Percentiles rank a stretch among this genome's conserved stretches.
These are phyloP conservation scores for Emmonsiellopsis sp. DNA, from an alignment of 2,329 filamentous ascomycete species.

Conservation along the genomic window DNA sequence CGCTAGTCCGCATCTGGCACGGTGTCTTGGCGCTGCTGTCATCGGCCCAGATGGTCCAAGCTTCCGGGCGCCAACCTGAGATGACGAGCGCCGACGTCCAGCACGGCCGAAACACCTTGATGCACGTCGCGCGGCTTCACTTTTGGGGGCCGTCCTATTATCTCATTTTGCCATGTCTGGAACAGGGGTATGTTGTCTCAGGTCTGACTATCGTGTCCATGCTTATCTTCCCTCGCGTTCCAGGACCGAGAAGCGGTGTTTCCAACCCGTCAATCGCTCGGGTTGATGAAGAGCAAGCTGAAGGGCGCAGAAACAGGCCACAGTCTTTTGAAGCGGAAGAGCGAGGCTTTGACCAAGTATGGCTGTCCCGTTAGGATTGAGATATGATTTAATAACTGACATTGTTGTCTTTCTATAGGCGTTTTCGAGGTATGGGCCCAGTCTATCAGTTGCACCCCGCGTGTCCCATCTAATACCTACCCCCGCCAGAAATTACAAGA, in stretches of 20 bases:
- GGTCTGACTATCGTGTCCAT: not conserved
- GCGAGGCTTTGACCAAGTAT: conserved; percentile 94
- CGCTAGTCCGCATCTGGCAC: not conserved
- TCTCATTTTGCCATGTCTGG: conserved; percentile 28
- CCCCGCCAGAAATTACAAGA: conserved; percentile 69
- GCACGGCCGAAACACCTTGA: not conserved
- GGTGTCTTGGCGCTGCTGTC: not conserved
- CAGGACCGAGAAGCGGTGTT: conserved; percentile 95
- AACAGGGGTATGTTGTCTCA: conserved; percentile 24
- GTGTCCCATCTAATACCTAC: conserved; percentile 6
- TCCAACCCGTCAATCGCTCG: conserved; percentile 91
- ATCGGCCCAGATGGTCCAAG: conserved; percentile 10
- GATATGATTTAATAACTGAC: not conserved
- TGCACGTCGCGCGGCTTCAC: conserved; percentile 1
- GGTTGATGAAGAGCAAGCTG: conserved; percentile 95
- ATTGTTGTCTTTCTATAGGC: conserved; percentile 43
- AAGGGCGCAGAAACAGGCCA: conserved; percentile 89
- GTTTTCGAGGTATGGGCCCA: conserved; percentile 64
- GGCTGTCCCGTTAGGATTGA: conserved; percentile 18
- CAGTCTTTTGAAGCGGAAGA: conserved; percentile 93
- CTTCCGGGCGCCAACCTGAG: conserved; percentile 8
- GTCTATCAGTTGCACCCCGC: not conserved
- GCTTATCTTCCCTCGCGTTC: conserved; percentile 16
- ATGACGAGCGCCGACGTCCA: not conserved
- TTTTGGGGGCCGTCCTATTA: conserved; percentile 1